These are phyloP conservation scores for Pseudogymnoascus sp. DNA, from an alignment of 2,329 filamentous ascomycete species.

Conservation along the genomic window DNA sequence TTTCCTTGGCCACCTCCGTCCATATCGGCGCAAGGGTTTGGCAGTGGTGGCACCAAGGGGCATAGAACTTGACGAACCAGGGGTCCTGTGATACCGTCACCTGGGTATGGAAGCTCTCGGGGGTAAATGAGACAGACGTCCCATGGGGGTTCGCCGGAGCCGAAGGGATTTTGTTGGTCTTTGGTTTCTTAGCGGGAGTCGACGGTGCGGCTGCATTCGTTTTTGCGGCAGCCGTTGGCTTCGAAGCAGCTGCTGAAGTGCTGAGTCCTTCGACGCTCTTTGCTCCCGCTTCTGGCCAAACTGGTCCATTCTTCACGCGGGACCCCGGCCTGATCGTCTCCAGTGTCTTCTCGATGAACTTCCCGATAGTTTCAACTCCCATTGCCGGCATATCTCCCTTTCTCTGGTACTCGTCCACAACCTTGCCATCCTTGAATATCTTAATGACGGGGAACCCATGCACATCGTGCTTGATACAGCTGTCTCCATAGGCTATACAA, in stretches of 20 bases:
- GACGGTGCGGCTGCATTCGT: slow-evolving; percentile 16
- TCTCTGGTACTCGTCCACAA: slow-evolving; percentile 56
- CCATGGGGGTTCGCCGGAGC: slow-evolving; percentile 67
- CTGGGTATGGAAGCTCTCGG: slow-evolving; percentile 75
- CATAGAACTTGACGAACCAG: slow-evolving; percentile 99
- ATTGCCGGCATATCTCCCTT: slow-evolving; percentile 59
- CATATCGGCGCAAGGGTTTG: slow-evolving; percentile 87
- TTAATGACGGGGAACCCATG: slow-evolving; percentile 66
- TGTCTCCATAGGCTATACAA: slow-evolving; percentile 73
- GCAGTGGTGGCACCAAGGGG: slow-evolving; percentile 94
- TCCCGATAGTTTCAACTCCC: slow-evolving; percentile 33
- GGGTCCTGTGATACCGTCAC: slow-evolving; percentile 84
- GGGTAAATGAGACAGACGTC: slow-evolving; percentile 64
- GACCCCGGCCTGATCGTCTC: slow-evolving; percentile 76
- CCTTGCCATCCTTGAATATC: slow-evolving; percentile 71
- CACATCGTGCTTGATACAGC: slow-evolving; percentile 64
- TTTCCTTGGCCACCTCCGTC: slow-evolving; percentile 81
- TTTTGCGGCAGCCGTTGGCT: slow-evolving; percentile 20
- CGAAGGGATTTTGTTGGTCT: slow-evolving; percentile 40
- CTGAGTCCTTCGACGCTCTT: slow-evolving; percentile 27
- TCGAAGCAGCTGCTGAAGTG: slow-evolving; percentile 15
- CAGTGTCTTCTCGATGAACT: slow-evolving; percentile 66
- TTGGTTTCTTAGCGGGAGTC: slow-evolving; percentile 4
- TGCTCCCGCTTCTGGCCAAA: slow-evolving; percentile 65
- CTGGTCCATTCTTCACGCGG: slow-evolving; percentile 47